Base-by-base conservation (phyloP, 345 rosid species). In the Brassica nigra region DNA sequence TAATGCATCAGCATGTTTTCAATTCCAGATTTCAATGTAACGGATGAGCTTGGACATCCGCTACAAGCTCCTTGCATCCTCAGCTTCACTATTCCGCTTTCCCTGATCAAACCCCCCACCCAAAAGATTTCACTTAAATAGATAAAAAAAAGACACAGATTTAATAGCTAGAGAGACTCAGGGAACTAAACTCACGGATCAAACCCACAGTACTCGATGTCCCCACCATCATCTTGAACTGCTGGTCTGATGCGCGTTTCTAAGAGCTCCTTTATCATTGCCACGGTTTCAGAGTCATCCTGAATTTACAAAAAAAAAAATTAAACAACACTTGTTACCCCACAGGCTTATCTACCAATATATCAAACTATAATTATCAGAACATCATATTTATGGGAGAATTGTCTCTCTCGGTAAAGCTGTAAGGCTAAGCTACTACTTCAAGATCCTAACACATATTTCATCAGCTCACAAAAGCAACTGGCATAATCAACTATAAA, bases 1-100 rank as follows among this genome's bases (percentile, higher is more conserved):
- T 95, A 95, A 83, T 95, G 99, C 99, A 95, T 95, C 77, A 95
- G 86, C 99, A 95, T 95, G 84, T 93, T 95, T 42, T 95, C 98
- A n/a, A 95, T 95, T 71, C 98, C 98, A 20, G 97, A 93, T 89
- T 95, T 95, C 84, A 95, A 76, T 29, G 99, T 95, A 78, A 95
- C 98, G 20, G 99, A 87, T 67, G 98, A 95, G 74, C 98, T 95
- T 15, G 98, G 99, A 84, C 99, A 95, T 70, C 99, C 99, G 59
- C 99, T 95, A 82, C 99, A 95, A 29, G 98, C 98, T 82, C 98
- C 97, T 85, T 95, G 98, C 99, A 95, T 93, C 79, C 83, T 81
- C 85, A 95, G 83, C 81, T 90, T 95, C 61, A 95, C 98, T 67
- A 89, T 74, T 66, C 98, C 97, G 5, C 93, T 95, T 72, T 95